A percentile compares a stretch with the other conserved stretches of the same genome.
Conservation (phyloP, 352 stramenopile species). For the Phytophthora cactorum region DNA sequence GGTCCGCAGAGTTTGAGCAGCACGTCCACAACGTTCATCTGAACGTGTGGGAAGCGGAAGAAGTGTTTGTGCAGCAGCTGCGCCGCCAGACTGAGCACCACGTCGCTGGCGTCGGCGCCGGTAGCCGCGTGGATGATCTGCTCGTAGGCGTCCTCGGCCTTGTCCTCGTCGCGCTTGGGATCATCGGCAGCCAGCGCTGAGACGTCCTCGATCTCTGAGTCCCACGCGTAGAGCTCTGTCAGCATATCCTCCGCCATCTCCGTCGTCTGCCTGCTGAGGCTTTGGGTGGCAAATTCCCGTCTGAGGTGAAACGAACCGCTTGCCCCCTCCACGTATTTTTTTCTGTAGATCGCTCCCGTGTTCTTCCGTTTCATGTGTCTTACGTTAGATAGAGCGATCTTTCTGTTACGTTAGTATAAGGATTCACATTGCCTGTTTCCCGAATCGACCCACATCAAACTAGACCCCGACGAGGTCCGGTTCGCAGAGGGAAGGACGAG, state of each 20-base stretch:
- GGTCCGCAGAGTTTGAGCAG: slow-evolving; percentile 54
- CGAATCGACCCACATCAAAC: no score
- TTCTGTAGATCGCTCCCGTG: slow-evolving; percentile 26
- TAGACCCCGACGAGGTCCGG: no score
- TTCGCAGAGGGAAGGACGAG: no score
- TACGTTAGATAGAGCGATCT: slow-evolving; percentile 8
- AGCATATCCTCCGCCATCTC: slow-evolving; percentile 49
- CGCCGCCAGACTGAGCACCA: slow-evolving; percentile 70
- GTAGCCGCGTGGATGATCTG: slow-evolving; percentile 67
- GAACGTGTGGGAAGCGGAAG: slow-evolving; percentile 77
- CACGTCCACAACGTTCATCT: slow-evolving; percentile 75
- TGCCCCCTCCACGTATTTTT: slow-evolving; percentile 26
- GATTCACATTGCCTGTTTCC: neutral
- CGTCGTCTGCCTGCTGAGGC: neutral
- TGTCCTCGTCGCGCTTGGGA: slow-evolving; percentile 71
- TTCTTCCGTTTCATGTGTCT: slow-evolving; percentile 16
- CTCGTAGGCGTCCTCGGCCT: slow-evolving; percentile 76
- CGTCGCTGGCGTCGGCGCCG: slow-evolving; percentile 39
- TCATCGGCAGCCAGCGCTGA: slow-evolving; percentile 48
- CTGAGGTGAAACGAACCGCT: slow-evolving; percentile 14
- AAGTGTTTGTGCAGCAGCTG: slow-evolving; percentile 84
- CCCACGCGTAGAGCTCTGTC: slow-evolving; percentile 71
- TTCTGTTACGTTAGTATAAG: slow-evolving; percentile 11
- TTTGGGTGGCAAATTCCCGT: slow-evolving; percentile 23
- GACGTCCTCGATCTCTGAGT: slow-evolving; percentile 71